Percentiles rank a stretch among this genome's conserved stretches.
Evolutionary conservation across 768 basidiomycete genomes (phyloP).

Genomic region (Lyophyllum semitale): DNA sequence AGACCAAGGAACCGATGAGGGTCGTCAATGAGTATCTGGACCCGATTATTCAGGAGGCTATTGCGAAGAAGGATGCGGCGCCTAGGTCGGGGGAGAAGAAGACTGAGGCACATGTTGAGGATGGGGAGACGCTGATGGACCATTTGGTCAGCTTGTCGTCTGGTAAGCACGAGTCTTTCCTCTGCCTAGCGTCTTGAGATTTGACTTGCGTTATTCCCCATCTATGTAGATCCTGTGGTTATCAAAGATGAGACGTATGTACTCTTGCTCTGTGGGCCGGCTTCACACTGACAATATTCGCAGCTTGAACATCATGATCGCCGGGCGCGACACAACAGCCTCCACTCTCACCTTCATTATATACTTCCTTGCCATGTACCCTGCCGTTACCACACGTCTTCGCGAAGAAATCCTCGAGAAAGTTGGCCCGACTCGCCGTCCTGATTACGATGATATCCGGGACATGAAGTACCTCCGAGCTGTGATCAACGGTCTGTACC

Average conservation of each 20-base stretch:
- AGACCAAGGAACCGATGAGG: slow-evolving; percentile 49
- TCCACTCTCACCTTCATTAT: slow-evolving; percentile 43
- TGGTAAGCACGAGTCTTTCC: slow-evolving; percentile 27
- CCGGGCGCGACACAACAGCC: slow-evolving; percentile 49
- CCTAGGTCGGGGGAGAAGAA: slow-evolving; percentile 25
- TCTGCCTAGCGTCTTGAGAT: not conserved
- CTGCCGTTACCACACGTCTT: slow-evolving; percentile 45
- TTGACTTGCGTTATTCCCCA: too few species aligned
- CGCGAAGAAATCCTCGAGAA: slow-evolving; percentile 57
- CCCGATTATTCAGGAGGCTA: slow-evolving; percentile 51
- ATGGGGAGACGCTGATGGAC: slow-evolving; percentile 55
- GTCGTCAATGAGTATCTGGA: slow-evolving; percentile 54
- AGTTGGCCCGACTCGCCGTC: slow-evolving; percentile 49
- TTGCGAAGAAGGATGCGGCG: slow-evolving; percentile 38
- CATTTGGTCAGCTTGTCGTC: slow-evolving; percentile 54
- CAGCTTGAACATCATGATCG: slow-evolving; percentile 49
- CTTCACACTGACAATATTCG: not conserved
- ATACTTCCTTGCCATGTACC: slow-evolving; percentile 53
- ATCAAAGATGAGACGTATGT: slow-evolving; percentile 49
- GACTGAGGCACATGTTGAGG: slow-evolving; percentile 28
- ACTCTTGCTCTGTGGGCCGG: not conserved
- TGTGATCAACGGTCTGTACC: slow-evolving; percentile 56
- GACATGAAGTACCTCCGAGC: slow-evolving; percentile 68
- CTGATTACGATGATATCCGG: slow-evolving; percentile 56
- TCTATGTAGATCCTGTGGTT: slow-evolving; percentile 40